phyloP scores from a whole-genome alignment of 768 basidiomycete species.

The Xerocomus potaroensis region DNA sequence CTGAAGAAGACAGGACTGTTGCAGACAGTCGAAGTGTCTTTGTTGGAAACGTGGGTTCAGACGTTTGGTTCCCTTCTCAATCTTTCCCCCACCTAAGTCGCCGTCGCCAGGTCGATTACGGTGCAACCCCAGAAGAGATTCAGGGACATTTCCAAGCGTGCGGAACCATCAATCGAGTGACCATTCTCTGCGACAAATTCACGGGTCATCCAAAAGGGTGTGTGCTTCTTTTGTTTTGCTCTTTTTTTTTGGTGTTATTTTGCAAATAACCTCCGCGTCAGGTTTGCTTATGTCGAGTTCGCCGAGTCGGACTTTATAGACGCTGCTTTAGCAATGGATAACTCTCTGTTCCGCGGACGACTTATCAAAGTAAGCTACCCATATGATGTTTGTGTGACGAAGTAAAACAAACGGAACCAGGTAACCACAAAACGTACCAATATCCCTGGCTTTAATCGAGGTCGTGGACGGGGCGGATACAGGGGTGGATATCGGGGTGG shows the following conservation, averaged over 20 bases:
- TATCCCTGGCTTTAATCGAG: conserved; percentile 85
- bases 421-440: conserved; percentile 96
- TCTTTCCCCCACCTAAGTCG: conserved; percentile 9
- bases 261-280: conserved; percentile 31
- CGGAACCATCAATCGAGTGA: conserved; percentile 97
- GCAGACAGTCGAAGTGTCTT: conserved; percentile 88
- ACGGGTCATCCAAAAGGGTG: conserved; percentile 99
- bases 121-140: conserved; percentile 96
- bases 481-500: conserved; percentile 62
- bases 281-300: conserved; percentile 99
- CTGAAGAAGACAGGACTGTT: conserved; percentile 78
- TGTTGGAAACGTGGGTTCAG: conserved; percentile 85
- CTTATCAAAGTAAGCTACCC: conserved; percentile 76
- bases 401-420: conserved; percentile 37
- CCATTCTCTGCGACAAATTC: conserved; percentile 99
- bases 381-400: neutral
- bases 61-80: conserved; percentile 3
- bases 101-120: conserved; percentile 84
- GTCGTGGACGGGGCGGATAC: conserved; percentile 70
- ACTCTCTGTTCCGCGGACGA: conserved; percentile 91
- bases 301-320: conserved; percentile 89
- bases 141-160: conserved; percentile 97
- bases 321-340: conserved; percentile 89
- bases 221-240: too few relatives aligned
- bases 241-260: conserved; percentile 4